These are phyloP conservation scores for Populus trichocarpa DNA, from an alignment of 441 rosid species.

Conservation along the genomic window DNA sequence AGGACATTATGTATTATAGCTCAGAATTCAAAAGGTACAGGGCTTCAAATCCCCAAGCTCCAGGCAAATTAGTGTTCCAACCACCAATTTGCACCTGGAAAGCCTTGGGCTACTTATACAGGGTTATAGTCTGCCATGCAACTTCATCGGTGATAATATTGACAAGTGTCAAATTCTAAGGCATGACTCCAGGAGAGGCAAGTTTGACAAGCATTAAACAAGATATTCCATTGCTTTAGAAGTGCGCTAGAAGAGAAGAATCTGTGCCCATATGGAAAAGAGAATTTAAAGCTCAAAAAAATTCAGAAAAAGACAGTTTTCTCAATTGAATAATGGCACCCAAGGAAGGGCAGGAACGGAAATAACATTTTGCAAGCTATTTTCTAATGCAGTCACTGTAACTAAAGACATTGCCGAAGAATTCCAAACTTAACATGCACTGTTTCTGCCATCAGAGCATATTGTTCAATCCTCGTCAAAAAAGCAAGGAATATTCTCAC, in stretches of 20 bases:
- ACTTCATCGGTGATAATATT: not conserved
- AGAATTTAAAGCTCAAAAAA: not conserved
- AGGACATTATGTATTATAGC: not conserved
- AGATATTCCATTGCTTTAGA: not conserved
- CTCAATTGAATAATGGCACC: not conserved
- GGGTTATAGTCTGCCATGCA: not conserved
- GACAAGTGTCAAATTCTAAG: not conserved
- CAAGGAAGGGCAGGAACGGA: not conserved
- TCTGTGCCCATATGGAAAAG: not conserved
- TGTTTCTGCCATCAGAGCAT: slow-evolving; percentile 8
- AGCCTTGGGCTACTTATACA: not conserved
- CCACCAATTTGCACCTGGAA: not conserved
- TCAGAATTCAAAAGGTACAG: not conserved
- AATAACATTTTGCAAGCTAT: not conserved
- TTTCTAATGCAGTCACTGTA: not conserved
- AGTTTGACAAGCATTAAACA: not conserved
- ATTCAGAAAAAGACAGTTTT: not conserved
- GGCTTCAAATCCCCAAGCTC: not conserved
- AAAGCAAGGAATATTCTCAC: slow-evolving; percentile 26
- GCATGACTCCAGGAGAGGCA: not conserved
- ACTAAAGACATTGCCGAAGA: not conserved
- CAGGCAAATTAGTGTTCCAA: not conserved
- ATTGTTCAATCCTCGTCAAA: not conserved
- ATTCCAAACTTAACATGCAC: not conserved
- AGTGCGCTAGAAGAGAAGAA: not conserved